Conservation (phyloP, 1,284 basidiomycete genomes). For the Clitocybe nebularis region DNA sequence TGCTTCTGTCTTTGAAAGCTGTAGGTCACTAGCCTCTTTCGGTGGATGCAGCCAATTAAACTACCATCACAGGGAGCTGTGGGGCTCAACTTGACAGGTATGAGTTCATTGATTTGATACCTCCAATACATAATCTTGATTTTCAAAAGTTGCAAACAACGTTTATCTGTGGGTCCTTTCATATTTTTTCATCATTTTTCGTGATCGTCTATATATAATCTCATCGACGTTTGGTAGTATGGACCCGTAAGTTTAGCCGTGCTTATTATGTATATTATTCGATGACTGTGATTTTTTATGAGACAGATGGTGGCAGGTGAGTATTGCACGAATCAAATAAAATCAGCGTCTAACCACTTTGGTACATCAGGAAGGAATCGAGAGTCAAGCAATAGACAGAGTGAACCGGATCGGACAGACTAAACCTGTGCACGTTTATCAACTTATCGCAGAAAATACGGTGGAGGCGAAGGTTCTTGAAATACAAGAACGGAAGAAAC, state of each 20-base stretch:
- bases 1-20: slow-evolving; percentile 85
- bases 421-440: slow-evolving; percentile 80
- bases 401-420: slow-evolving; percentile 72
- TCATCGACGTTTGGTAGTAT: slow-evolving; percentile 53
- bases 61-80: slow-evolving; percentile 56
- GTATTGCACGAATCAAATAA: slow-evolving; percentile 10
- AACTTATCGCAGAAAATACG: slow-evolving; percentile 84
- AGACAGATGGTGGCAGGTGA: slow-evolving; percentile 68
- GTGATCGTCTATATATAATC: too few species aligned
- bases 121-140: slow-evolving; percentile 2
- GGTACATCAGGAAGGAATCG: slow-evolving; percentile 69
- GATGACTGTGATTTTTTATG: slow-evolving; percentile 2
- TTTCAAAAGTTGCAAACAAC: slow-evolving; percentile 69
- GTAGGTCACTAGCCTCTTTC: slow-evolving; percentile 24
- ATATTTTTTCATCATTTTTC: slow-evolving; percentile 1
- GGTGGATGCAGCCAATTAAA: neutral
- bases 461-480: slow-evolving; percentile 83
- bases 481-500: slow-evolving; percentile 80
- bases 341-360: neutral
- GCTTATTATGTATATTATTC: slow-evolving; percentile 3
- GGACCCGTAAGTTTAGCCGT: slow-evolving; percentile 67
- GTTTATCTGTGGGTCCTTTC: slow-evolving; percentile 69
- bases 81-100: slow-evolving; percentile 77
- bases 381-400: slow-evolving; percentile 85
- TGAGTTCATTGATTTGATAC: slow-evolving; percentile 1